A percentile compares a stretch with the other conserved stretches of the same genome.
These are phyloP conservation scores for Phytophthora europaea DNA, from an alignment of 352 stramenopile species.

Conservation along the genomic window DNA sequence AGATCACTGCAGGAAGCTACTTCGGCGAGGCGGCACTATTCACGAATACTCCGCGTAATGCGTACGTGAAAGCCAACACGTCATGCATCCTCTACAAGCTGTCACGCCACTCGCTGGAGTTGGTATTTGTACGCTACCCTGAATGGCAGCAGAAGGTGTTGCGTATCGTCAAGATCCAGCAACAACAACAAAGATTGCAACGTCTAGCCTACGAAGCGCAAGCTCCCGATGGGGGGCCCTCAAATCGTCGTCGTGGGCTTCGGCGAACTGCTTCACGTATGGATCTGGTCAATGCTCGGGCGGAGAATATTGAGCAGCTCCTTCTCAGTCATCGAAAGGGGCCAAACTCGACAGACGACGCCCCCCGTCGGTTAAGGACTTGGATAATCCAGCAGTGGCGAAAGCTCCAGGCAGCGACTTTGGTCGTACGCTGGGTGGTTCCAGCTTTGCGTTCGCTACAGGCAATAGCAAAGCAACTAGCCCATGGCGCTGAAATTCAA, in stretches of 20 bases:
- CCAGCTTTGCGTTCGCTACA: conserved; percentile 3
- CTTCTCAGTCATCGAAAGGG: conserved; percentile 46
- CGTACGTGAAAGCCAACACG: conserved; percentile 66
- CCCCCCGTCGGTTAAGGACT: conserved; percentile 14
- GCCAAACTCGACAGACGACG: conserved; percentile 1
- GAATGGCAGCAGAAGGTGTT: conserved; percentile 77
- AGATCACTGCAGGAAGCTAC: conserved; percentile 68
- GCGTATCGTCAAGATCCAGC: conserved; percentile 69
- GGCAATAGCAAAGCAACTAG: conserved; percentile 32
- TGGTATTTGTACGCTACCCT: conserved; percentile 69
- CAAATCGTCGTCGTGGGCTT: conserved; percentile 28
- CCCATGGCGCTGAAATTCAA: conserved; percentile 63
- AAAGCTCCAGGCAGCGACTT: conserved; percentile 6
- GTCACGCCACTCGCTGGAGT: conserved; percentile 61
- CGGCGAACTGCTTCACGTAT: conserved; percentile 47
- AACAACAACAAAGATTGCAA: conserved; percentile 66
- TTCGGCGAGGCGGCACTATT: conserved; percentile 71
- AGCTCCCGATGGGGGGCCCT: conserved; percentile 25
- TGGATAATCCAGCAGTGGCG: conserved; percentile 30
- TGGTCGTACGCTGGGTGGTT: conserved; percentile 17
- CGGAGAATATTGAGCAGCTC: conserved; percentile 63
- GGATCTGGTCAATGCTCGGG: conserved; percentile 56
- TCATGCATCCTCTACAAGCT: conserved; percentile 72
- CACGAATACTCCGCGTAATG: conserved; percentile 65
- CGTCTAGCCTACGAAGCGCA: conserved; percentile 55